A percentile compares a stretch with the other conserved stretches of the same genome.
These are phyloP conservation scores for Lactarius tabidus DNA, from an alignment of 768 basidiomycete genomes.

Conservation along the genomic window DNA sequence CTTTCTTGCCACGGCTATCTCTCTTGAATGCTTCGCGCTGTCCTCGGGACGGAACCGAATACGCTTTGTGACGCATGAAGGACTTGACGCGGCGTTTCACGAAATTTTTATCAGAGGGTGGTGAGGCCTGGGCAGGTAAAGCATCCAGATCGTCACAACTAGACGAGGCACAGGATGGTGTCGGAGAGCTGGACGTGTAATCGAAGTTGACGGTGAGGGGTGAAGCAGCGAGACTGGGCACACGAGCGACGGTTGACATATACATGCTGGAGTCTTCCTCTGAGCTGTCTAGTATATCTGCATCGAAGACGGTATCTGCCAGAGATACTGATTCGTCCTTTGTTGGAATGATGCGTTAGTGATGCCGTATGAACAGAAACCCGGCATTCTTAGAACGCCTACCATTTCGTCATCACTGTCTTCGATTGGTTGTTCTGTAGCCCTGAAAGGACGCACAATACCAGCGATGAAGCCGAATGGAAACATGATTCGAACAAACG, in stretches of 20 bases:
- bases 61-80: constrained; percentile 3
- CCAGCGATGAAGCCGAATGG: constrained; percentile 5
- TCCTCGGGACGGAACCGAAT: constrained; percentile 8
- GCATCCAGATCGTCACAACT: not conserved
- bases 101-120: not conserved
- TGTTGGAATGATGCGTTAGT: constrained; percentile 1
- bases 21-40: constrained; percentile 9
- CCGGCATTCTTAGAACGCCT: not conserved
- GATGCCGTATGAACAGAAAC: not conserved
- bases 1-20: not conserved
- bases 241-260: not conserved
- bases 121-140: not conserved
- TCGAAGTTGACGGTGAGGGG: not conserved
- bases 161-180: not conserved
- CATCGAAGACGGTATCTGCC: not conserved
- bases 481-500: constrained; percentile 1
- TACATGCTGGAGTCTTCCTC: not conserved
- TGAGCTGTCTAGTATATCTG: not conserved
- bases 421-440: not conserved
- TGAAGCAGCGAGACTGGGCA: not conserved
- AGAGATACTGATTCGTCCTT: constrained; percentile 3
- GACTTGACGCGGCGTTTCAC: constrained; percentile 8
- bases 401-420: constrained; percentile 17
- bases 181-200: not conserved
- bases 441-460: constrained; percentile 5